Percentiles rank a stretch among this genome's conserved stretches.
These are phyloP conservation scores for Prunus kanzakura DNA, from an alignment of 306 rosid species.

Conservation along the genomic window DNA sequence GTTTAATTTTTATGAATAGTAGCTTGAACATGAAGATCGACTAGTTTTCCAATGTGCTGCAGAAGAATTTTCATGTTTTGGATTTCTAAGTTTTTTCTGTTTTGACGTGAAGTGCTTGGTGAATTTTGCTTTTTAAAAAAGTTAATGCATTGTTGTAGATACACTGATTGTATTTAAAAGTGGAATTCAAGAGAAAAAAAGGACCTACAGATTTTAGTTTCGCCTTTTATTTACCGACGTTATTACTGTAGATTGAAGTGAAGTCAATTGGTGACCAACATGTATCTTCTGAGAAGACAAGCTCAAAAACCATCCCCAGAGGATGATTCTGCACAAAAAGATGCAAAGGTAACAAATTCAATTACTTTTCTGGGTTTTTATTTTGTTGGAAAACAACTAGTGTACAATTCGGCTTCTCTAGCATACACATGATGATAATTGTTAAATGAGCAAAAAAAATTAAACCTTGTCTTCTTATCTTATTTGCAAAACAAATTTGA, in stretches of 20 bases:
- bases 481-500: background rate
- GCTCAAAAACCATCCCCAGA: slow-evolving; percentile 43
- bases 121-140: background rate
- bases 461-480: background rate
- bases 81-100: background rate
- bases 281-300: slow-evolving; percentile 61
- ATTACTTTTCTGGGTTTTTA: background rate
- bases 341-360: slow-evolving; percentile 51
- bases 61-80: background rate
- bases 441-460: background rate
- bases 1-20: background rate
- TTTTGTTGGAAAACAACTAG: background rate
- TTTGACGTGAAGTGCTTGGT: background rate
- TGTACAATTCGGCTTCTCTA: background rate
- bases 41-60: background rate
- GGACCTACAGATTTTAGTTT: background rate
- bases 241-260: slow-evolving; percentile 37
- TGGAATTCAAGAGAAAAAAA: background rate
- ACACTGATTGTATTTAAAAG: background rate
- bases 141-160: background rate
- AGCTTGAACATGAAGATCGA: background rate
- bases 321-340: slow-evolving; percentile 46
- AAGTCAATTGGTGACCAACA: slow-evolving; percentile 27
- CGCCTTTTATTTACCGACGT: background rate
- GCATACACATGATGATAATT: background rate